Conservation (phyloP, 164 flowering plant genomes). For the Vitis riparia region DNA sequence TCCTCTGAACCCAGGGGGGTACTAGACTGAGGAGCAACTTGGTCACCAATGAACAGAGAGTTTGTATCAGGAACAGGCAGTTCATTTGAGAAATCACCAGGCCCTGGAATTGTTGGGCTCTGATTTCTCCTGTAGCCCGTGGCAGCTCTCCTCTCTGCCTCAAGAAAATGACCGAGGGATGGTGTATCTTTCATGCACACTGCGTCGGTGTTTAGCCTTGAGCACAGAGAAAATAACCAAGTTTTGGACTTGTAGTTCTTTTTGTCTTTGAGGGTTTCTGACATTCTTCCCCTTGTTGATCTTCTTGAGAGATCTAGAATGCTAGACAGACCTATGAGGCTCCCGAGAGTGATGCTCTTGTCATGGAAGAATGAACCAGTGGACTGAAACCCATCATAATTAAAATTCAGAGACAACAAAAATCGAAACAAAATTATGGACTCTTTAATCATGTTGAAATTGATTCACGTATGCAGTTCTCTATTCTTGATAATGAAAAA, state of each 20-base stretch:
- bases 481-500: not conserved
- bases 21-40: slow-evolving; percentile 14
- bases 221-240: slow-evolving; percentile 33
- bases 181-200: slow-evolving; percentile 16
- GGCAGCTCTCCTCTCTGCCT: slow-evolving; percentile 29
- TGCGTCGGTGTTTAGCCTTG: slow-evolving; percentile 37
- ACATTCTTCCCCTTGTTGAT: slow-evolving; percentile 18
- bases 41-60: slow-evolving; percentile 14
- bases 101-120: slow-evolving; percentile 7
- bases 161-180: slow-evolving; percentile 32
- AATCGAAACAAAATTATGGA: not conserved
- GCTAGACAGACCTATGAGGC: slow-evolving; percentile 33
- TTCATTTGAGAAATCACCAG: slow-evolving; percentile 18
- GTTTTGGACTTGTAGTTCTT: slow-evolving; percentile 21
- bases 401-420: not conserved
- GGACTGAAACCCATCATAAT: slow-evolving; percentile 22
- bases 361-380: slow-evolving; percentile 40
- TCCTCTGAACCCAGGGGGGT: slow-evolving; percentile 2
- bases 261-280: slow-evolving; percentile 13
- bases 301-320: slow-evolving; percentile 29
- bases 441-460: not conserved
- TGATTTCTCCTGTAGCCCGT: slow-evolving; percentile 16
- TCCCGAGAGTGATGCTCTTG: slow-evolving; percentile 38
- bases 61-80: slow-evolving; percentile 4
- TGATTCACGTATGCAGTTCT: not conserved